Percentiles rank a stretch among this genome's conserved stretches.
Evolutionary conservation across 768 basidiomycete species (phyloP).

Genomic region (Gymnopilus dilepis): DNA sequence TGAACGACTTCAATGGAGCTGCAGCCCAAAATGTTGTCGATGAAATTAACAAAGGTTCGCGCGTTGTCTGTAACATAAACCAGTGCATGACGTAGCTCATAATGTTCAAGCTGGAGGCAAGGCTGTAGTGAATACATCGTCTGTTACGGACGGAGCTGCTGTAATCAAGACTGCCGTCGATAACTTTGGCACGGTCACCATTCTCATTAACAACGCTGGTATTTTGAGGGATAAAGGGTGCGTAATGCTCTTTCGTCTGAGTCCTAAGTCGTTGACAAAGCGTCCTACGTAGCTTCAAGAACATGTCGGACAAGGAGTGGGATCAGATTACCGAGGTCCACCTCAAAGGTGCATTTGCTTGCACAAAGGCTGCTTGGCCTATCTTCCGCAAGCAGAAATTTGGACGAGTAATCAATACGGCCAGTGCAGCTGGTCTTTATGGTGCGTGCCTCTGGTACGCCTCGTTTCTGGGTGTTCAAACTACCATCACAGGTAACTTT

Average conservation of each 20-base stretch:
- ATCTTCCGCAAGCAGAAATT: conserved; percentile 94
- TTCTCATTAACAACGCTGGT: conserved; percentile 96
- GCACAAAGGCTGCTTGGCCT: conserved; percentile 96
- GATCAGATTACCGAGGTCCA: conserved; percentile 90
- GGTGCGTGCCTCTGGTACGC: conserved; percentile 48
- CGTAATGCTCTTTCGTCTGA: conserved; percentile 20
- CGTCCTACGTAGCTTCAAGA: conserved; percentile 75
- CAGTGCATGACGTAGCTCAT: not conserved
- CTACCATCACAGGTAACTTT: conserved; percentile 71
- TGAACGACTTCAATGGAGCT: conserved; percentile 90
- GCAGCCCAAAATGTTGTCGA: conserved; percentile 93
- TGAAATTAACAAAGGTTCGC: conserved; percentile 79
- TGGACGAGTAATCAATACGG: conserved; percentile 93
- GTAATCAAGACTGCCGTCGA: conserved; percentile 88
- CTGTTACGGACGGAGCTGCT: conserved; percentile 83
- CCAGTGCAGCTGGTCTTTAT: conserved; percentile 93
- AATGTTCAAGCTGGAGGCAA: conserved; percentile 80
- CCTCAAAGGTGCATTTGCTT: conserved; percentile 90
- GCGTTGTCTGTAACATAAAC: not conserved
- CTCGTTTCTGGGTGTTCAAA: not conserved
- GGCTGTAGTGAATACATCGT: conserved; percentile 86
- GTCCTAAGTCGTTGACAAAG: conserved; percentile 2
- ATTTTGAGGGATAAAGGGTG: conserved; percentile 84
- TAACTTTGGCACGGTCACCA: conserved; percentile 82
- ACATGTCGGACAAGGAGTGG: conserved; percentile 95